Evolutionary conservation across 805 yeast species (phyloP), one percentile per base, ranked within the genome.

Genomic region (Metschnikowia cubensis): DNA sequence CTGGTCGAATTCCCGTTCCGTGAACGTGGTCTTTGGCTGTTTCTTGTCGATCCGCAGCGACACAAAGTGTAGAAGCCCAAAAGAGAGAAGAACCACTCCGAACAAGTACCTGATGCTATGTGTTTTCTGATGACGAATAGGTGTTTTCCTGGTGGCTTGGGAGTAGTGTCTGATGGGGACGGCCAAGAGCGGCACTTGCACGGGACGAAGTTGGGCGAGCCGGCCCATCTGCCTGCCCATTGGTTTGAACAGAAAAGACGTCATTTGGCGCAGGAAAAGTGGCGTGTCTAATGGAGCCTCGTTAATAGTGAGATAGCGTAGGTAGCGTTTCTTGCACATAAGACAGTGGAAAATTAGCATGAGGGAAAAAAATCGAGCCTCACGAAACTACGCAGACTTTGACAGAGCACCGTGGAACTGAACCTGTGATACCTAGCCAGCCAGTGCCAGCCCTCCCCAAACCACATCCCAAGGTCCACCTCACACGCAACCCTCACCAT

Each of bases 1-100:
- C 45, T 66, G 78, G 58, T 58, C 63, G 54, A 80, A 77, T 53
- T 80, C 84, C 37, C 73, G 68, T 49, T 79, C 82, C 14, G 75
- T 68, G 53, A 72, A 79, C 6, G 77, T 63, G 35, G 64, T 77
- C 50, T 69, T 62, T 4, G 68, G 67, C 6, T 54, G 59, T 50
- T 64, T 70, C 45, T 67, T 68, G 46, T 65, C 67, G 10, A 70
- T 66, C 36, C 53, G 61, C 13, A 54, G 48, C 2, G 71, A 64
- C 10, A 65, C 71, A 36, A 67, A 59, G 49, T 59, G 67, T 47
- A 74, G 61, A 2, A 61, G 55, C 10, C 61, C 72, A 15, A 65
- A 59, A 1, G 76, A 70, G 15, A 68, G 58, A 8, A 63, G 42
- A 46, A 71, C 65, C 59, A 70, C 59, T 55, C 66, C 69, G 46